Evolutionary conservation across 805 yeast genomes (phyloP).

Genomic region (Metschnikowia lachancei): DNA sequence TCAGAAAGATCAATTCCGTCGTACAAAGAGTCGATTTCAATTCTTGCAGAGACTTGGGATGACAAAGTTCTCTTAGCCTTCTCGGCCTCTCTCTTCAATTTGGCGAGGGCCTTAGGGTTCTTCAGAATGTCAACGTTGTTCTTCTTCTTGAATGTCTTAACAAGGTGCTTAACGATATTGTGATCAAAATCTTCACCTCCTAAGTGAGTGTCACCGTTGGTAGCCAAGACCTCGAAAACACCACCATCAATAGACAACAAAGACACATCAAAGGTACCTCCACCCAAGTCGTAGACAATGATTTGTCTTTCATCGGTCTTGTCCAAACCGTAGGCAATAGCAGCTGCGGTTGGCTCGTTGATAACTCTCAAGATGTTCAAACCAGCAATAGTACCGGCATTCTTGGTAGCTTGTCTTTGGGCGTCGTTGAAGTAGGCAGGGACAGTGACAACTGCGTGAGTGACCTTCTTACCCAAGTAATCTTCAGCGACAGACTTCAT

Average conservation of each 20-base stretch:
- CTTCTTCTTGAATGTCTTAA: slow-evolving; percentile 22
- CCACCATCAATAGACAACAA: slow-evolving; percentile 24
- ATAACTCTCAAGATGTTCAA: slow-evolving; percentile 24
- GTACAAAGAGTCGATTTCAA: slow-evolving; percentile 22
- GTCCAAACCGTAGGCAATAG: slow-evolving; percentile 32
- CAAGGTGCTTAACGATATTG: slow-evolving; percentile 21
- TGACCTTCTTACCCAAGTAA: slow-evolving; percentile 23
- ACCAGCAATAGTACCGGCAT: slow-evolving; percentile 24
- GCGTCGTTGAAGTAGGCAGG: slow-evolving; percentile 26
- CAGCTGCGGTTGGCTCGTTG: slow-evolving; percentile 25
- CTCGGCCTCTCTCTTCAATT: slow-evolving; percentile 25
- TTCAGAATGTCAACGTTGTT: slow-evolving; percentile 18
- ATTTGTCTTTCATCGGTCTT: slow-evolving; percentile 23
- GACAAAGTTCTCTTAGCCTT: slow-evolving; percentile 26
- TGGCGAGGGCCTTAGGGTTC: slow-evolving; percentile 23
- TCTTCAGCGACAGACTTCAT: slow-evolving; percentile 52
- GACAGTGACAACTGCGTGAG: slow-evolving; percentile 24
- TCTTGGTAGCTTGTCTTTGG: slow-evolving; percentile 24
- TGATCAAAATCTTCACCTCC: slow-evolving; percentile 26
- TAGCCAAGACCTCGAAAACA: slow-evolving; percentile 24
- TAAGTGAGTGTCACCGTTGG: slow-evolving; percentile 41
- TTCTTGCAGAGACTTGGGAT: slow-evolving; percentile 21
- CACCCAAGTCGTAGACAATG: slow-evolving; percentile 25
- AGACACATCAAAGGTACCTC: slow-evolving; percentile 26
- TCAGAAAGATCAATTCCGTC: slow-evolving; percentile 25